Conservation (phyloP, 148 eudicot species). For the Rhododendron griersonianum region DNA sequence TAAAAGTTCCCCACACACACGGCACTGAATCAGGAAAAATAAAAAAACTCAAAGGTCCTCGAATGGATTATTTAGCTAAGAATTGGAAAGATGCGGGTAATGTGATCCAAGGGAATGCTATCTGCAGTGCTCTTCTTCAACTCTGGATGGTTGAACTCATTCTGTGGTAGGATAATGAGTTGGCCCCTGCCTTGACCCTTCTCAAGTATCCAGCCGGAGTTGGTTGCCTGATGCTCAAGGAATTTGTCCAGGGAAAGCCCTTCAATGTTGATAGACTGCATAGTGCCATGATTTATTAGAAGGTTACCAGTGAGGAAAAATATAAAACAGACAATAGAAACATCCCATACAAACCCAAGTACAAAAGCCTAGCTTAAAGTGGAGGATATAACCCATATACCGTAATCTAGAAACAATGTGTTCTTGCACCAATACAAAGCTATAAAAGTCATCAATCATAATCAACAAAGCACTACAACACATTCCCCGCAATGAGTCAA, state of each 20-base stretch:
- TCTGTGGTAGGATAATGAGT: constrained; percentile 54
- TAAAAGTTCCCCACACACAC: too few relatives aligned
- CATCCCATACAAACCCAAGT: not conserved
- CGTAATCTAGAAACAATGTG: not conserved
- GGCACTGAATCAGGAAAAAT: not conserved
- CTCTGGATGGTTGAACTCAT: constrained; percentile 84
- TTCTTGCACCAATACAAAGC: not conserved
- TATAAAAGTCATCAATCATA: not conserved
- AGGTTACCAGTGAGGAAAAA: not conserved
- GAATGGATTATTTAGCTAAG: constrained; percentile 42
- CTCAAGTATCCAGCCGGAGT: constrained; percentile 71
- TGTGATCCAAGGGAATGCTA: constrained; percentile 66
- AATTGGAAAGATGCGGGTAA: constrained; percentile 81
- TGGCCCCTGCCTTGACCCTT: constrained; percentile 61
- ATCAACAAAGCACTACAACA: not conserved
- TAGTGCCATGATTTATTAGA: not conserved
- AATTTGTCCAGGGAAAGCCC: constrained; percentile 81
- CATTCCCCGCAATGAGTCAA: not conserved
- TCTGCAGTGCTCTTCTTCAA: constrained; percentile 74
- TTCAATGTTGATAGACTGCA: constrained; percentile 83
- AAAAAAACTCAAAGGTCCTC: not conserved
- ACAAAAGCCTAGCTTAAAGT: not conserved
- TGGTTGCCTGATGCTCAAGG: constrained; percentile 66
- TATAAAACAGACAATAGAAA: not conserved
- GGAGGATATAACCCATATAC: not conserved